Percentiles rank a stretch among this genome's conserved stretches.
Evolutionary conservation across 495 filamentous ascomycete genomes (phyloP).

Genomic region (Aspergillus campestris): DNA sequence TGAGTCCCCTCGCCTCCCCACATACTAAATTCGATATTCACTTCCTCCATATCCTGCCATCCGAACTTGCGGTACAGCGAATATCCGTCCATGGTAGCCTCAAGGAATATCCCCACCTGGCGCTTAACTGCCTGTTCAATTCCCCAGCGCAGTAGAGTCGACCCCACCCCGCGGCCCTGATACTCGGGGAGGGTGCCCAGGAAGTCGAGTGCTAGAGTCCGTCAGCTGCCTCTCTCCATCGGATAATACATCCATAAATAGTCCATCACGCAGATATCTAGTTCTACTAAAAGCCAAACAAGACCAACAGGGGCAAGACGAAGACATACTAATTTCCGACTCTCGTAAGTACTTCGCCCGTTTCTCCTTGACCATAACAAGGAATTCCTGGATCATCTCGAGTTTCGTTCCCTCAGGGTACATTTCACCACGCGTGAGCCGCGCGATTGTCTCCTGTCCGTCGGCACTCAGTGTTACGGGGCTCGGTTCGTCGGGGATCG

Average conservation of each 20-base stretch:
- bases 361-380: slow-evolving; percentile 6
- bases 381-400: slow-evolving; percentile 7
- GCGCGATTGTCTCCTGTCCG: not conserved
- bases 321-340: slow-evolving; percentile 12
- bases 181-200: slow-evolving; percentile 29
- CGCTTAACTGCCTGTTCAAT: slow-evolving; percentile 39
- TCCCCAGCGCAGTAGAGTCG: slow-evolving; percentile 40
- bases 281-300: not conserved
- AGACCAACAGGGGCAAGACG: not conserved
- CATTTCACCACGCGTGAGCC: not conserved
- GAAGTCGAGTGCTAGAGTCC: slow-evolving; percentile 16
- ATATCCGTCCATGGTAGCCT: slow-evolving; percentile 42
- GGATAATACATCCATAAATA: not conserved
- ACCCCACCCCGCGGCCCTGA: slow-evolving; percentile 44
- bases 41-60: slow-evolving; percentile 31
- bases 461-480: slow-evolving; percentile 1
- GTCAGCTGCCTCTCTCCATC: not conserved
- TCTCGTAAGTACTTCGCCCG: slow-evolving; percentile 1
- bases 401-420: slow-evolving; percentile 3
- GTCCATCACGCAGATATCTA: not conserved
- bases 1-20: slow-evolving; percentile 24
- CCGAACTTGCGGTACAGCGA: slow-evolving; percentile 45
- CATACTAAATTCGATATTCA: slow-evolving; percentile 27
- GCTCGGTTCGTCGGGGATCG: not conserved
- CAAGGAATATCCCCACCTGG: slow-evolving; percentile 42